Evolutionary conservation across 2,329 filamentous ascomycete species (phyloP).

Genomic region (Berkeleyomyces rouxiae): DNA sequence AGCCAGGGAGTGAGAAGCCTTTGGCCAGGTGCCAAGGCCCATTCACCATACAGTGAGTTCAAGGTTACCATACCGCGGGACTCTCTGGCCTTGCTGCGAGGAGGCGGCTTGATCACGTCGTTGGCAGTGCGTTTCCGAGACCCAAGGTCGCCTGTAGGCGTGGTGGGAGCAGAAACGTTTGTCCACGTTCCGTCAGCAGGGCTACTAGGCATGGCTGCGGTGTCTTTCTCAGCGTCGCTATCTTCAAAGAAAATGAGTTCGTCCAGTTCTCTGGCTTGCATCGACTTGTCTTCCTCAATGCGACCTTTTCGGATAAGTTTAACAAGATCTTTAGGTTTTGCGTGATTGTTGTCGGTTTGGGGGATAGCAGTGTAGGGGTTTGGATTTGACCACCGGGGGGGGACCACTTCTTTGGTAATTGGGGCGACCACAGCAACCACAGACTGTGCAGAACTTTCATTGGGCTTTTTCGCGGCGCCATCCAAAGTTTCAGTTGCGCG

Average conservation of each 20-base stretch:
- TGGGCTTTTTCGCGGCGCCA: slow-evolving; percentile 19
- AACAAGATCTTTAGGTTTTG: slow-evolving; percentile 77
- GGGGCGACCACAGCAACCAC: not conserved
- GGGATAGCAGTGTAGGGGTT: slow-evolving; percentile 84
- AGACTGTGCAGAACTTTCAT: not conserved
- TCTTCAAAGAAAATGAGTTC: slow-evolving; percentile 86
- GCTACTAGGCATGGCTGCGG: slow-evolving; percentile 1
- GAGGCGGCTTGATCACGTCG: slow-evolving; percentile 46
- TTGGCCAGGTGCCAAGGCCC: slow-evolving; percentile 29
- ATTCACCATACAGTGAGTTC: slow-evolving; percentile 35
- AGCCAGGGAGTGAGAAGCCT: slow-evolving; percentile 26
- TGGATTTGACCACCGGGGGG: slow-evolving; percentile 84
- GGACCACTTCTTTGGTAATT: not conserved
- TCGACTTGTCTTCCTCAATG: slow-evolving; percentile 36
- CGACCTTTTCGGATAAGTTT: slow-evolving; percentile 84
- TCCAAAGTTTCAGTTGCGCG: slow-evolving; percentile 24
- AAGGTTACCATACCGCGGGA: slow-evolving; percentile 25
- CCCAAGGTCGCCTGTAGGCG: slow-evolving; percentile 28
- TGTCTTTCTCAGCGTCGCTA: slow-evolving; percentile 35
- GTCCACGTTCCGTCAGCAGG: slow-evolving; percentile 7
- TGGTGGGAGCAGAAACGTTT: slow-evolving; percentile 10
- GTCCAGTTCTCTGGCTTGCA: slow-evolving; percentile 41
- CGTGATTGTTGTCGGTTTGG: slow-evolving; percentile 42
- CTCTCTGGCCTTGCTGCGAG: slow-evolving; percentile 30
- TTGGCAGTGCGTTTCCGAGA: slow-evolving; percentile 59